phyloP scores from a whole-genome alignment of 2,329 filamentous ascomycete species.

The Seiridium cupressi region DNA sequence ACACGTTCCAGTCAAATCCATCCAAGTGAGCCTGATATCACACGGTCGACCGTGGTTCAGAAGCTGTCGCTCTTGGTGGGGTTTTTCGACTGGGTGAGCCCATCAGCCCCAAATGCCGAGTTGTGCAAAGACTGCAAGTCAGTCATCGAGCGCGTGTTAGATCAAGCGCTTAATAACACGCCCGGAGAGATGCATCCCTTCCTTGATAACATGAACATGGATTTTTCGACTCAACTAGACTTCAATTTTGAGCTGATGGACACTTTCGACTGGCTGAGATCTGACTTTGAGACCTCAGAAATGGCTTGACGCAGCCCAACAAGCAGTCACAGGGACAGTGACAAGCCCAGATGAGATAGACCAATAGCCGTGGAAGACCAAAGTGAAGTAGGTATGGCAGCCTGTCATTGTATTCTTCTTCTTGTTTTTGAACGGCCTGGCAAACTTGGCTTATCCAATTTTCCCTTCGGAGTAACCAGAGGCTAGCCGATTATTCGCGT shows the following conservation, averaged over 20 bases:
- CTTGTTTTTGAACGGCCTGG: too few species aligned
- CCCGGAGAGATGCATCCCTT: slow-evolving; percentile 14
- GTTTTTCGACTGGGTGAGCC: slow-evolving; percentile 50
- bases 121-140: slow-evolving; percentile 44
- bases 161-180: slow-evolving; percentile 43
- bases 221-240: slow-evolving; percentile 27
- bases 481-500: too few species aligned
- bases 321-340: too few species aligned
- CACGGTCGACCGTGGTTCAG: slow-evolving; percentile 47
- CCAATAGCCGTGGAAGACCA: too few species aligned
- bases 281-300: neutral
- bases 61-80: slow-evolving; percentile 50
- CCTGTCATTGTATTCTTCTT: too few species aligned
- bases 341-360: too few species aligned
- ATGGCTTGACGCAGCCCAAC: too few species aligned
- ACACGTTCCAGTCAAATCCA: slow-evolving; percentile 34
- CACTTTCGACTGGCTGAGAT: slow-evolving; percentile 46
- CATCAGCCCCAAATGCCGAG: slow-evolving; percentile 46
- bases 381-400: too few species aligned
- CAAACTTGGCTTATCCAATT: too few species aligned
- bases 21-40: slow-evolving; percentile 32
- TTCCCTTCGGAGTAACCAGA: too few species aligned
- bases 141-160: slow-evolving; percentile 49
- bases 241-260: slow-evolving; percentile 49
- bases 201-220: slow-evolving; percentile 31